Conservation (phyloP, 208 protist species). For the Chromosphaera perkinsii region DNA sequence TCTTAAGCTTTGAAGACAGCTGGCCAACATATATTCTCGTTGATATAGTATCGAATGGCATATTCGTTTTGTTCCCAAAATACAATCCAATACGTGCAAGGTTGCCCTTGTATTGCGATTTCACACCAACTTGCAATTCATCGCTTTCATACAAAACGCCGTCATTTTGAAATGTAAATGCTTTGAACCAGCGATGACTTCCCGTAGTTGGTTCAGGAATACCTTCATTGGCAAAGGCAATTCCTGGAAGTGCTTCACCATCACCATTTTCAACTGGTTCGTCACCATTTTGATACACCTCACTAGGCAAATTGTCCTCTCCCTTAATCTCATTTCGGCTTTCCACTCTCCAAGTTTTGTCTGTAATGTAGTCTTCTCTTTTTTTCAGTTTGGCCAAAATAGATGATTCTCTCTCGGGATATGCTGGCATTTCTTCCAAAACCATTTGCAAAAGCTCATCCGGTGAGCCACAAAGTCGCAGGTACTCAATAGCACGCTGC, state of each 20-base stretch:
- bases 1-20: too few relatives aligned
- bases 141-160: slow-evolving; percentile 57
- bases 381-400: slow-evolving; percentile 25
- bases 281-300: too few relatives aligned
- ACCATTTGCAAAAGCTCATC: slow-evolving; percentile 46
- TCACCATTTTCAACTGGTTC: too few relatives aligned
- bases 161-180: slow-evolving; percentile 12
- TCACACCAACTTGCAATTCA: slow-evolving; percentile 51
- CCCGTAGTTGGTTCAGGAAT: neutral
- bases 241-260: too few relatives aligned
- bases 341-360: slow-evolving; percentile 3
- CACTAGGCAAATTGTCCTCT: too few relatives aligned
- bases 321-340: too few relatives aligned
- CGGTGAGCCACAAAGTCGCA: slow-evolving; percentile 20
- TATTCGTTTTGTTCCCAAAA: too few relatives aligned
- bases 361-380: slow-evolving; percentile 19
- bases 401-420: slow-evolving; percentile 42
- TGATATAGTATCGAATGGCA: too few relatives aligned
- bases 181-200: neutral
- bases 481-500: slow-evolving; percentile 91
- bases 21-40: too few relatives aligned
- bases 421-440: slow-evolving; percentile 59
- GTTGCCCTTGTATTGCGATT: slow-evolving; percentile 44
- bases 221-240: too few relatives aligned
- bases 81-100: too few relatives aligned